A percentile compares a stretch with the other conserved stretches of the same genome.
Evolutionary conservation across 2,329 filamentous ascomycete genomes (phyloP).

Genomic region (Triangularia verruculosa): DNA sequence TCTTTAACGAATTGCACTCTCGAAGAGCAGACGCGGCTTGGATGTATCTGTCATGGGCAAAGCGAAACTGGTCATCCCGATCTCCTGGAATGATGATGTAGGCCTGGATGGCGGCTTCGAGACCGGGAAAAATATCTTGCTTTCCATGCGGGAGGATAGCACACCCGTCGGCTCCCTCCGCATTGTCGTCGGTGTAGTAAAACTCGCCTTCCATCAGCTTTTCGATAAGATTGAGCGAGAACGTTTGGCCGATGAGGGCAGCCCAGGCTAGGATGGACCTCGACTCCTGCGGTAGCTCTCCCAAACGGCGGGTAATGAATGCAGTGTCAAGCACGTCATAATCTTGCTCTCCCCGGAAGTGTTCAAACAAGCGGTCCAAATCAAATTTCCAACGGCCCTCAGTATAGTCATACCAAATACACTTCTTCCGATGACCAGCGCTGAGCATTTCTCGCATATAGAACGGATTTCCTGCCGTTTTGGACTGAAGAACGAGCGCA

Average conservation of each 20-base stretch:
- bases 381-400: constrained; percentile 81
- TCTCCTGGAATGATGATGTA: constrained; percentile 81
- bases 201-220: constrained; percentile 74
- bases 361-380: constrained; percentile 78
- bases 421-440: constrained; percentile 79
- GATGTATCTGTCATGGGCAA: constrained; percentile 84
- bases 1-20: constrained; percentile 68
- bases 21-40: constrained; percentile 68
- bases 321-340: constrained; percentile 77
- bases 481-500: constrained; percentile 82
- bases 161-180: constrained; percentile 30
- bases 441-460: constrained; percentile 90
- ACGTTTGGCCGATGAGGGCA: constrained; percentile 74
- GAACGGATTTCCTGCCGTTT: constrained; percentile 84
- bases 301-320: constrained; percentile 75
- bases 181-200: constrained; percentile 51
- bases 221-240: constrained; percentile 79
- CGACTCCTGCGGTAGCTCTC: constrained; percentile 71
- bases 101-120: constrained; percentile 77
- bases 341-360: constrained; percentile 76
- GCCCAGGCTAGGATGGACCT: constrained; percentile 83
- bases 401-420: constrained; percentile 87
- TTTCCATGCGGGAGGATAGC: constrained; percentile 55
- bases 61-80: constrained; percentile 81
- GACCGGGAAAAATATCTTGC: constrained; percentile 67